phyloP scores from a whole-genome alignment of 2,329 filamentous ascomycete genomes.

The Mariannaea elegans region DNA sequence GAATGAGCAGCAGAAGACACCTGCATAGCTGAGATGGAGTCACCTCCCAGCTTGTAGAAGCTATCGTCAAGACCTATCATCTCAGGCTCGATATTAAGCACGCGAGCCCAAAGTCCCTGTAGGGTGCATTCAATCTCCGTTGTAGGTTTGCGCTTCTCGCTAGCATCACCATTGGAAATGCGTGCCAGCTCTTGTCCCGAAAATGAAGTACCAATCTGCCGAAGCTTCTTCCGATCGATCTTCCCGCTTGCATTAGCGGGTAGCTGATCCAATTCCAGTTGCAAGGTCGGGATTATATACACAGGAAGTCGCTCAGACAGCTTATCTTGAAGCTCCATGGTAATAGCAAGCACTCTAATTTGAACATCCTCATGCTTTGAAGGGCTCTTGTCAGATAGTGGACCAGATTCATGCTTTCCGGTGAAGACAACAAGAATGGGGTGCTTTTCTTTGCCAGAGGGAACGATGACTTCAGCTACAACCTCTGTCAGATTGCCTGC shows the following conservation, averaged over 20 bases:
- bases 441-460: too few species aligned
- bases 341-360: too few species aligned
- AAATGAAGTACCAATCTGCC: conserved; percentile 14
- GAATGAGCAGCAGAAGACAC: conserved; percentile 40
- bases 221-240: conserved; percentile 20
- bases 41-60: conserved; percentile 61
- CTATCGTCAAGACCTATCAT: conserved; percentile 53
- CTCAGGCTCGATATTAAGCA: conserved; percentile 45
- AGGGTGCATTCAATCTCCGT: conserved; percentile 33
- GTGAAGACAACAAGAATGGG: too few species aligned
- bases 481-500: too few species aligned
- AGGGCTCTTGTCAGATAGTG: too few species aligned
- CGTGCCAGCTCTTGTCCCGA: conserved; percentile 48
- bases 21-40: conserved; percentile 60
- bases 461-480: too few species aligned
- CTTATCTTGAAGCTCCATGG: too few species aligned
- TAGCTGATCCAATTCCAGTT: conserved; percentile 13
- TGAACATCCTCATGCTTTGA: too few species aligned
- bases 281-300: conserved; percentile 7
- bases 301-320: background rate
- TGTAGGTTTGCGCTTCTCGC: conserved; percentile 10
- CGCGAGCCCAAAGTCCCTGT: conserved; percentile 47
- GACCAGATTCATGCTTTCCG: too few species aligned
- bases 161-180: conserved; percentile 24
- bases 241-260: conserved; percentile 29